phyloP scores from a whole-genome alignment of 805 yeast genomes.

The Ogataea populi-albae region DNA sequence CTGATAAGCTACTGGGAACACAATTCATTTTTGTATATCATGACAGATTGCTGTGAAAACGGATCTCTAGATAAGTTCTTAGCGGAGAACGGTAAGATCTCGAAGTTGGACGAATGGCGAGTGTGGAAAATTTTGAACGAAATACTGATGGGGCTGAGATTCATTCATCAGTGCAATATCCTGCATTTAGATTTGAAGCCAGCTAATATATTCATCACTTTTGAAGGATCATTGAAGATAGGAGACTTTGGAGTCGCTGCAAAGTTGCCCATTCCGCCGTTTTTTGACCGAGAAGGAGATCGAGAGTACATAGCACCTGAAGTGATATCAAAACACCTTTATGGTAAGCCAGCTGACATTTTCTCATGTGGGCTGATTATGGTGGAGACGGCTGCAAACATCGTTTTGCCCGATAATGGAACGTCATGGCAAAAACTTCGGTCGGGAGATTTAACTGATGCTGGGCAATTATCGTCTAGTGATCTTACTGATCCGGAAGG shows the following conservation, averaged over 20 bases:
- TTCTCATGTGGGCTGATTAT: constrained; percentile 92
- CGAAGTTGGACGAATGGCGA: constrained; percentile 91
- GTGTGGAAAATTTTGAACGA: constrained; percentile 96
- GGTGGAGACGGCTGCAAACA: constrained; percentile 94
- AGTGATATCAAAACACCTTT: constrained; percentile 73
- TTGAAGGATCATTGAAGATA: constrained; percentile 89
- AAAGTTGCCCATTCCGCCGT: constrained; percentile 65
- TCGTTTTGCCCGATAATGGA: constrained; percentile 92
- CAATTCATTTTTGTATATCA: constrained; percentile 72
- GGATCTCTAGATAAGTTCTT: constrained; percentile 84
- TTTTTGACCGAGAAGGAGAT: constrained; percentile 93
- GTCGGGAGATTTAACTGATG: constrained; percentile 93
- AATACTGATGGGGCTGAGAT: constrained; percentile 71
- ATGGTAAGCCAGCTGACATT: constrained; percentile 90
- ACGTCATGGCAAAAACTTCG: constrained; percentile 94
- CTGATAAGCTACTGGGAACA: constrained; percentile 85
- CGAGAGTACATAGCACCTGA: constrained; percentile 98
- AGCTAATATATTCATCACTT: constrained; percentile 89
- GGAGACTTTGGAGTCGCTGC: constrained; percentile 98
- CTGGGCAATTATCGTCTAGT: constrained; percentile 78
- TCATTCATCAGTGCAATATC: constrained; percentile 72
- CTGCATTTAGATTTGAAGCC: constrained; percentile 93
- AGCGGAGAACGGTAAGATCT: constrained; percentile 68
- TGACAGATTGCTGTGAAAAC: constrained; percentile 92
- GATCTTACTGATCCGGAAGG: constrained; percentile 44